Conservation (phyloP, 176 grass and related monocot species). For the Metroxylon sagu region DNA sequence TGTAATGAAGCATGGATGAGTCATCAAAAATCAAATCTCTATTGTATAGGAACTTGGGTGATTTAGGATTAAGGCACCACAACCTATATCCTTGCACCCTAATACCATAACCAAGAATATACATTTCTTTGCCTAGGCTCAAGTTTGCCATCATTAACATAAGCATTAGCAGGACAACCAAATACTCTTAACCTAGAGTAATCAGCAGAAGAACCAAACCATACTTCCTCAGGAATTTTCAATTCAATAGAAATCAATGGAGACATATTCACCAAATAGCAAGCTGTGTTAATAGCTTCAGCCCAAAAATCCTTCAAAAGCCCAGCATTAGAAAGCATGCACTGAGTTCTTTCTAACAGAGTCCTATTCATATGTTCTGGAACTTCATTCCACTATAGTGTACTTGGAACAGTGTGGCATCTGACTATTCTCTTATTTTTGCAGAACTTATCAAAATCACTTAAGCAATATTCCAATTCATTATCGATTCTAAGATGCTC, state of each 20-base stretch:
- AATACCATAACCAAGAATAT: conserved; percentile 16
- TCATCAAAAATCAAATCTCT: neutral
- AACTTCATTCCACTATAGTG: conserved; percentile 9
- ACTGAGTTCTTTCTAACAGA: conserved; percentile 10
- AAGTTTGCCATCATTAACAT: no score
- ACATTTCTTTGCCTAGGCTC: neutral
- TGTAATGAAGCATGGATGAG: neutral
- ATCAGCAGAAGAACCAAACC: neutral
- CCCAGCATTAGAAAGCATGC: conserved; percentile 16
- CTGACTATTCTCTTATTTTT: neutral
- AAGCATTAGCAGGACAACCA: conserved; percentile 1
- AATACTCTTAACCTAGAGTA: conserved; percentile 17
- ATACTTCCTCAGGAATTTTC: conserved; percentile 15
- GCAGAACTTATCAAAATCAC: no score
- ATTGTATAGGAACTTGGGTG: neutral
- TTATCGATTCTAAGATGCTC: no score
- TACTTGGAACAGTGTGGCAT: neutral
- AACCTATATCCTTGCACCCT: neutral
- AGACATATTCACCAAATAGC: conserved; percentile 6
- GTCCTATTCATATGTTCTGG: conserved; percentile 19
- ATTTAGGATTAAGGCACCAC: neutral
- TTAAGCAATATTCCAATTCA: no score
- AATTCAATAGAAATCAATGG: neutral
- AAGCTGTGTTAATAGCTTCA: neutral
- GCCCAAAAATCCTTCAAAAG: conserved; percentile 7